These are phyloP conservation scores for Fusarium xyrophilum DNA, from an alignment of 2,329 filamentous ascomycete genomes.

Conservation along the genomic window DNA sequence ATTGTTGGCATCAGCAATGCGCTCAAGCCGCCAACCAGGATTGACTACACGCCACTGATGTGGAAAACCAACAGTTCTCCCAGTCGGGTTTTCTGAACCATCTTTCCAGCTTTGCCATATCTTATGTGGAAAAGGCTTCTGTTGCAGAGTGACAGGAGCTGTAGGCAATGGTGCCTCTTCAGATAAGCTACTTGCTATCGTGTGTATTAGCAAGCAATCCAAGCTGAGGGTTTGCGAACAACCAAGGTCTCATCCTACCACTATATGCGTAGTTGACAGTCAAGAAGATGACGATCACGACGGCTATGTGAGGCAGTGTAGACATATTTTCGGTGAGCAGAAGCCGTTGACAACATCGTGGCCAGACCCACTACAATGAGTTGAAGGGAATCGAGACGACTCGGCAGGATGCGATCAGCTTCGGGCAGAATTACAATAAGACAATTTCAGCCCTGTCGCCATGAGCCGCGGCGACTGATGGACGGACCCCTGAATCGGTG, in stretches of 20 bases:
- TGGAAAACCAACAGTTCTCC: slow-evolving; percentile 41
- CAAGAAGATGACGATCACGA: slow-evolving; percentile 7
- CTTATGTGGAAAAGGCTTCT: slow-evolving; percentile 32
- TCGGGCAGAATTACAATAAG: neutral
- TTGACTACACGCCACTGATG: slow-evolving; percentile 38
- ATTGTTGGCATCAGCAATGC: slow-evolving; percentile 41
- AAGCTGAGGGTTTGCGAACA: neutral
- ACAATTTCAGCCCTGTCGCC: neutral
- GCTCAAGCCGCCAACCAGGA: slow-evolving; percentile 41
- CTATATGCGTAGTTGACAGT: slow-evolving; percentile 19
- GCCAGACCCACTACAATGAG: neutral
- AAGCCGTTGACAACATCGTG: neutral
- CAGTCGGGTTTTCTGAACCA: slow-evolving; percentile 40
- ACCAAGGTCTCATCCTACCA: slow-evolving; percentile 7
- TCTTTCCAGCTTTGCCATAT: slow-evolving; percentile 47
- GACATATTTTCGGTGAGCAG: slow-evolving; percentile 4
- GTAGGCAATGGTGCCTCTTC: neutral
- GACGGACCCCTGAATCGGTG: neutral
- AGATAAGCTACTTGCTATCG: neutral
- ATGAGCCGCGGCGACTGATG: neutral
- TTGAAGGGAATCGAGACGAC: neutral
- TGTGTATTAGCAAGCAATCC: neutral
- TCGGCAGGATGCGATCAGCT: neutral
- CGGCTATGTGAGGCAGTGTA: slow-evolving; percentile 2
- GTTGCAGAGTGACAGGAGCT: neutral